Conservation (phyloP, 1,284 basidiomycete genomes). For the Hypsizygus ulmarius region DNA sequence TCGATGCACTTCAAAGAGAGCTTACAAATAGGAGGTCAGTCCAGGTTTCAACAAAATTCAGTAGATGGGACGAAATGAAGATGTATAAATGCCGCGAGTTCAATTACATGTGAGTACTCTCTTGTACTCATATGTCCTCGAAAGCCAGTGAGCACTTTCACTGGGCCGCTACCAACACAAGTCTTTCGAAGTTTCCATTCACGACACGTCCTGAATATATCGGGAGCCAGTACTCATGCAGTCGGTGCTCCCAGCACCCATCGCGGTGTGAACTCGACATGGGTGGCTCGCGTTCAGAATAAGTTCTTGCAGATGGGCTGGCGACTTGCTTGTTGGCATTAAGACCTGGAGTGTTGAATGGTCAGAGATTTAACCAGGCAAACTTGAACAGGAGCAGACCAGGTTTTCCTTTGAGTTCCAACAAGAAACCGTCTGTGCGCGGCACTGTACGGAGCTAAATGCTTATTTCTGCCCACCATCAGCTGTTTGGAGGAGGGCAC, state of each 20-base stretch:
- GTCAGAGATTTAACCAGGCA: too few species aligned
- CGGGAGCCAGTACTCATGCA: conserved; percentile 14
- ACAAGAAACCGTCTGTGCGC: conserved; percentile 16
- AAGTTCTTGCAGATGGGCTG: conserved; percentile 2
- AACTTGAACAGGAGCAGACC: conserved; percentile 5
- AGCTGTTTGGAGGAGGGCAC: too few species aligned
- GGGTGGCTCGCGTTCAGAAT: conserved; percentile 3
- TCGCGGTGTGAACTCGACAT: neutral
- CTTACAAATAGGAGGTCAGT: too few species aligned
- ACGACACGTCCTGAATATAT: conserved; percentile 17
- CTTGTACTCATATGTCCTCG: conserved; percentile 2
- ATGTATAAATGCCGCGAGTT: too few species aligned
- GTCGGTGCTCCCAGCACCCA: conserved; percentile 11
- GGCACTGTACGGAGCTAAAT: neutral
- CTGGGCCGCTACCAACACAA: conserved; percentile 9
- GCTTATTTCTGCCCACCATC: too few species aligned
- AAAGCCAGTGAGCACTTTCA: conserved; percentile 16
- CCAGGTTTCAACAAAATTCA: too few species aligned
- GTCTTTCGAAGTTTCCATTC: conserved; percentile 13
- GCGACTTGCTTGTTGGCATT: conserved; percentile 4
- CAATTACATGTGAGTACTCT: neutral
- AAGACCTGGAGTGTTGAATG: too few species aligned
- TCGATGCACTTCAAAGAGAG: too few species aligned
- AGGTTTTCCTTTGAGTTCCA: conserved; percentile 11
- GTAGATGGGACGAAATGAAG: too few species aligned